These are phyloP conservation scores for Filosporella fistucella DNA, from an alignment of 495 filamentous ascomycete species.

Conservation along the genomic window DNA sequence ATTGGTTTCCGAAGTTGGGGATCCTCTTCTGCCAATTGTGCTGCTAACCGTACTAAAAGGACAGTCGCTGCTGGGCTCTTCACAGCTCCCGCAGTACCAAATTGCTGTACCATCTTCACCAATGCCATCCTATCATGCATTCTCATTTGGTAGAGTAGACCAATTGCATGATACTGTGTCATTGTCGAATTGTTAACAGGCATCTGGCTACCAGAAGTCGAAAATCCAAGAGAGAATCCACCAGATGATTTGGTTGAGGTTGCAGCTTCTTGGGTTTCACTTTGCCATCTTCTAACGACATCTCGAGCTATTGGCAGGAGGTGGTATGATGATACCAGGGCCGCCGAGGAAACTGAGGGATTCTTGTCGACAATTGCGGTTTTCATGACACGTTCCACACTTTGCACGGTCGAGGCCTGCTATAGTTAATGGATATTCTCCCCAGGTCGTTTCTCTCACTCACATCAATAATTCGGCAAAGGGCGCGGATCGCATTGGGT, in stretches of 20 bases:
- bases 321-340: conserved; percentile 96
- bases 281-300: conserved; percentile 96
- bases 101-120: conserved; percentile 99
- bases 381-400: conserved; percentile 97
- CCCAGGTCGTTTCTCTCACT: conserved; percentile 21
- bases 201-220: conserved; percentile 62
- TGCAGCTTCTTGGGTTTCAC: conserved; percentile 96
- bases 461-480: conserved; percentile 98
- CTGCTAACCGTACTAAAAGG: conserved; percentile 87
- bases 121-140: conserved; percentile 95
- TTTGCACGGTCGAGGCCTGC: conserved; percentile 93
- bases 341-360: conserved; percentile 94
- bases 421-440: conserved; percentile 22
- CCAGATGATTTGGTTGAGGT: conserved; percentile 81
- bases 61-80: conserved; percentile 93
- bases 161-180: conserved; percentile 98
- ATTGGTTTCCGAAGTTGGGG: conserved; percentile 82
- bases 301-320: conserved; percentile 93
- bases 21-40: conserved; percentile 94
- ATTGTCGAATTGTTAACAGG: conserved; percentile 82
- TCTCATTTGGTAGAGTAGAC: conserved; percentile 96
- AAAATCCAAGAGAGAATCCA: conserved; percentile 87
- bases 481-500: conserved; percentile 92
- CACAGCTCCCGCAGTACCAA: conserved; percentile 81
- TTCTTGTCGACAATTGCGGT: conserved; percentile 99